phyloP scores from a whole-genome alignment of 1,284 basidiomycete species.

The Lignosus rhinocerotis region DNA sequence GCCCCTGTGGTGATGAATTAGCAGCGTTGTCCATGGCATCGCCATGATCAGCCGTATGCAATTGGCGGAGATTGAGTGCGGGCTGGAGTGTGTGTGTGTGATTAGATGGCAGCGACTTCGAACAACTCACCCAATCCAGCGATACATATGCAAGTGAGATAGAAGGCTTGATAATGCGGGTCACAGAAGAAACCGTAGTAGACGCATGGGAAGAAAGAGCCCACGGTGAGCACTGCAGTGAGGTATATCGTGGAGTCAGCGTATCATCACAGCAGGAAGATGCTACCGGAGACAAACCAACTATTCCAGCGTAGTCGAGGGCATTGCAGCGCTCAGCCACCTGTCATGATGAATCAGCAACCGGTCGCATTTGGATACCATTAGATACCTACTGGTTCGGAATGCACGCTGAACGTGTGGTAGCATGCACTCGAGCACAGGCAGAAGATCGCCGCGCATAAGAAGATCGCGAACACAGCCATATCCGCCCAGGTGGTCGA shows the following conservation, averaged over 20 bases:
- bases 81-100: not conserved
- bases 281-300: slow-evolving; percentile 34
- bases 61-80: not conserved
- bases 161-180: slow-evolving; percentile 48
- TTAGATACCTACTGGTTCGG: slow-evolving; percentile 49
- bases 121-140: slow-evolving; percentile 60
- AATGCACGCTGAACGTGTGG: slow-evolving; percentile 80
- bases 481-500: slow-evolving; percentile 64
- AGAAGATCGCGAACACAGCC: slow-evolving; percentile 66
- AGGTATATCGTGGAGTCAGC: not conserved
- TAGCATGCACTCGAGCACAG: slow-evolving; percentile 75
- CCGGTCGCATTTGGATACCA: not conserved
- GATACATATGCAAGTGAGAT: slow-evolving; percentile 54
- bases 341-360: slow-evolving; percentile 23
- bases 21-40: not conserved
- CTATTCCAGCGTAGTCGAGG: slow-evolving; percentile 75
- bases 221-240: slow-evolving; percentile 56
- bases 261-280: not conserved
- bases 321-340: slow-evolving; percentile 41
- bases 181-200: slow-evolving; percentile 77
- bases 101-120: slow-evolving; percentile 2
- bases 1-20: slow-evolving; percentile 44
- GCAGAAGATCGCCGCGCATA: slow-evolving; percentile 75
- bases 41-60: not conserved
- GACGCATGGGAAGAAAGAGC: slow-evolving; percentile 78